Conservation (phyloP, 2,329 filamentous ascomycete species). For the Pleurostoma richardsiae region DNA sequence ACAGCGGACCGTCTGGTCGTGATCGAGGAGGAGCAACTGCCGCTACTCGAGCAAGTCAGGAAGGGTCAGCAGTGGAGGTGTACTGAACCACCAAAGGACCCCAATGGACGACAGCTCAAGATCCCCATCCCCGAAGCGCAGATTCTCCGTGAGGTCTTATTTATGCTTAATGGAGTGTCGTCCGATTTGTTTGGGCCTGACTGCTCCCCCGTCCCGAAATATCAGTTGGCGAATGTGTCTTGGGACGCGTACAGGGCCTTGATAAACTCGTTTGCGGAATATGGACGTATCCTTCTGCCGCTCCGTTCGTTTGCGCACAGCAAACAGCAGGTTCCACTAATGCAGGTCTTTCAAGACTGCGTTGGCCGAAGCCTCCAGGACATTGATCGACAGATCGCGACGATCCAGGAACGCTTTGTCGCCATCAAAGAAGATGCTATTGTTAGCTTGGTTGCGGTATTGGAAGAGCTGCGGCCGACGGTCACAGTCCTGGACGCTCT, state of each 20-base stretch:
- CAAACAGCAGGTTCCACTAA: conserved; percentile 46
- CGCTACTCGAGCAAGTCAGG: conserved; percentile 27
- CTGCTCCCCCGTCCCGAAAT: conserved; percentile 30
- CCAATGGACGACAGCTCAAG: conserved; percentile 27
- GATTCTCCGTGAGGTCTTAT: conserved; percentile 70
- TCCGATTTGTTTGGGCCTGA: conserved; percentile 62
- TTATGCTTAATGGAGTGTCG: conserved; percentile 77
- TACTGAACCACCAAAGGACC: conserved; percentile 16
- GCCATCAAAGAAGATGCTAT: conserved; percentile 45
- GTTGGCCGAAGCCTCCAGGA: conserved; percentile 49
- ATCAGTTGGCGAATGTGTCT: conserved; percentile 42
- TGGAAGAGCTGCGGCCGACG: conserved; percentile 48
- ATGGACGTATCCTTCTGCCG: conserved; percentile 36
- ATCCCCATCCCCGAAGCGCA: conserved; percentile 64
- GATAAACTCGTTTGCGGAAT: conserved; percentile 39
- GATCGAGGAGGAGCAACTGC: conserved; percentile 21
- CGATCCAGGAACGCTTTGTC: conserved; percentile 57
- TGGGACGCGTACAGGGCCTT: conserved; percentile 46
- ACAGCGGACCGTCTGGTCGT: conserved; percentile 23
- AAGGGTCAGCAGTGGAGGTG: conserved; percentile 43
- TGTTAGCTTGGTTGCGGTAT: conserved; percentile 62
- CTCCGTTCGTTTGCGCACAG: conserved; percentile 38
- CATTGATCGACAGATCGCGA: conserved; percentile 56
- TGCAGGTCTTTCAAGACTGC: conserved; percentile 68
- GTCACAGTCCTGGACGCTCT: conserved; percentile 55